Base-by-base conservation (phyloP, 2,329 filamentous ascomycete genomes). In the Trichoderma atroviride region DNA sequence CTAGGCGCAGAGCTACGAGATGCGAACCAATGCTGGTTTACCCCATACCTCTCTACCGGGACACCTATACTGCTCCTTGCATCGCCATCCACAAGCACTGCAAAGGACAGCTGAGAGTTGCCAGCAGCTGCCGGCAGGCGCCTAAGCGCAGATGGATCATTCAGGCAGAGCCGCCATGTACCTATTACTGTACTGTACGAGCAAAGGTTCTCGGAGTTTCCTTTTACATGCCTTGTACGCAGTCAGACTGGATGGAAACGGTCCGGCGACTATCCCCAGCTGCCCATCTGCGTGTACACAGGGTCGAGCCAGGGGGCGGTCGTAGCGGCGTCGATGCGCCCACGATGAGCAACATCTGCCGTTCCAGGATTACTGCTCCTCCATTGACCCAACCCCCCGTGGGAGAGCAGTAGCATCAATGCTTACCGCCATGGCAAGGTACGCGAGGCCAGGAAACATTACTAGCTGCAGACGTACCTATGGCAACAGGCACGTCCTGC, bases 331-430 rank as follows among this genome's bases (percentile, higher is more conserved):
- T 65, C 62, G 71, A 71, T 72, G 73, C 74, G 22, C 55, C 40
- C 37, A 69, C 72, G 74, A 73, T 74, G 73, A 71, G 70, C 72
- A 71, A 65, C 72, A 75, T 71, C 68, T 76, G 70, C 74, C 73
- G 72, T 60, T 69, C 72, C 70, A 76, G 75, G 74, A 72, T 75
- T 65, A 70, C 62, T 53, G 72, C 72, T 73, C 75, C 74, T 73
- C 71, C 75, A 70, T 74, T 71, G 73, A 75, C 56, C 40, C 63
- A 67, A 29, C 16, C 55, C 55, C 57, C 22, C 29, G 31, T n/a
- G 57, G 31, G 43, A 60, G 43, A 31, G 27, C 24, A 53, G 53
- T 52, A 31, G 27, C 27, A 27, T 53, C 22, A 33, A 37, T 33
- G 60, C 60, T 53, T 62, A 52, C 59, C 59, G 29, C 59, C 47